These are phyloP conservation scores for Plantago major DNA, from an alignment of 257 asterid genomes.

Conservation along the genomic window DNA sequence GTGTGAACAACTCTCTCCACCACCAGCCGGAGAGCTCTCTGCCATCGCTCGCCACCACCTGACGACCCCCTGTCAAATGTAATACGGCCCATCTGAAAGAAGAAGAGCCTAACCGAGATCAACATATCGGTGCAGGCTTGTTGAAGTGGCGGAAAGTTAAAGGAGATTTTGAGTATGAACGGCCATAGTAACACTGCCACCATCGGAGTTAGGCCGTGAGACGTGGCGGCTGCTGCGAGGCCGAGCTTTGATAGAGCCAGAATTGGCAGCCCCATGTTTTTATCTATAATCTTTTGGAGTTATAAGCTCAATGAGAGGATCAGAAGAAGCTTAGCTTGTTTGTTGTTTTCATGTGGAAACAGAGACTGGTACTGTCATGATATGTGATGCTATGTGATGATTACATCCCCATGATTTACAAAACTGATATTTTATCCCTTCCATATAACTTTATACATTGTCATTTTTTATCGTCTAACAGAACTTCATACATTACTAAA, in stretches of 20 bases:
- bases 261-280: constrained; percentile 34
- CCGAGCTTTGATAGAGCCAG: constrained; percentile 42
- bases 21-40: constrained; percentile 51
- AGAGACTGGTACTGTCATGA: background rate
- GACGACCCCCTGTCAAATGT: constrained; percentile 15
- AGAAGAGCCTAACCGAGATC: constrained; percentile 35
- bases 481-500: no score
- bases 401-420: no score
- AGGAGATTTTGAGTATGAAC: constrained; percentile 39
- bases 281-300: background rate
- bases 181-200: constrained; percentile 44
- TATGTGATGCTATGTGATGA: no score
- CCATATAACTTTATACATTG: no score
- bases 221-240: constrained; percentile 14
- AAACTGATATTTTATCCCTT: no score
- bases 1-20: constrained; percentile 32
- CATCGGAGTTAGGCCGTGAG: constrained; percentile 29
- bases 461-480: no score
- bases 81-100: constrained; percentile 54
- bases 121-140: constrained; percentile 26
- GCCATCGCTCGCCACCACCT: constrained; percentile 40
- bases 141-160: constrained; percentile 38
- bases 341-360: background rate
- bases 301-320: background rate
- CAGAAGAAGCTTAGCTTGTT: background rate